Evolutionary conservation across 768 basidiomycete species (phyloP), one percentile per base, ranked within the genome.

Genomic region (Boletus rufocinnamomeus): DNA sequence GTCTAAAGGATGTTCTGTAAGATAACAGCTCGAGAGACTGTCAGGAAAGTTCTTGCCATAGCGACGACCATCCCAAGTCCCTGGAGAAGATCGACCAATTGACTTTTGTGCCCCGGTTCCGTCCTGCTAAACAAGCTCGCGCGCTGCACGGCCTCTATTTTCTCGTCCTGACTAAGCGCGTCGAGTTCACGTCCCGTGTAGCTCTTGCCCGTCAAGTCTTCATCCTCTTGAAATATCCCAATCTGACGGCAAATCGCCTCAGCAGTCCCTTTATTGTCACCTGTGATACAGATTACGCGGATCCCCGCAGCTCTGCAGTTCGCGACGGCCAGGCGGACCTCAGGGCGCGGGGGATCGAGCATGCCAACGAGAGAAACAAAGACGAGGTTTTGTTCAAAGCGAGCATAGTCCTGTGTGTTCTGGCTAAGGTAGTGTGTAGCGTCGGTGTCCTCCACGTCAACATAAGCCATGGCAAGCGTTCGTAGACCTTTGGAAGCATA

Each of bases 351-450:
- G 23, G 96, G 96, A 69, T 99, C 96, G 44, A 96, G 83, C 97
- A 99, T 99, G 56, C 93, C 96, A 58, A 96, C 93, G 48, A 99
- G 79, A 16, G 94, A 95, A 57, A 96, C 95, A 72, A 99, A 98
- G 6, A 90, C 91, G 57, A 99, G 82, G 66, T 94, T 81, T 69
- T 86, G 87, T 74, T 99, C 96, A 69, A 99, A 99, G 35, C 87
- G 86, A 43, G 87, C 76, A 71, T 97, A 99, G 64, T 96, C 91
- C 55, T 82, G 81, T 5, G 88, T 79, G 69, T 84, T 87, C 59
- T 93, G 82, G 4, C 89, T 88, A 46, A 83, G 83, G 77, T 97
- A 98, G 74, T 95, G 89, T 6, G 82, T 77, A 14, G 88, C 80
- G 66, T 97, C 87, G 52, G 86, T 79, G 70, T 95, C 89, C 49